Percentiles rank a stretch among this genome's conserved stretches.
Evolutionary conservation across 1,139 yeast species (phyloP).

Genomic region (Ogataea hybrid): DNA sequence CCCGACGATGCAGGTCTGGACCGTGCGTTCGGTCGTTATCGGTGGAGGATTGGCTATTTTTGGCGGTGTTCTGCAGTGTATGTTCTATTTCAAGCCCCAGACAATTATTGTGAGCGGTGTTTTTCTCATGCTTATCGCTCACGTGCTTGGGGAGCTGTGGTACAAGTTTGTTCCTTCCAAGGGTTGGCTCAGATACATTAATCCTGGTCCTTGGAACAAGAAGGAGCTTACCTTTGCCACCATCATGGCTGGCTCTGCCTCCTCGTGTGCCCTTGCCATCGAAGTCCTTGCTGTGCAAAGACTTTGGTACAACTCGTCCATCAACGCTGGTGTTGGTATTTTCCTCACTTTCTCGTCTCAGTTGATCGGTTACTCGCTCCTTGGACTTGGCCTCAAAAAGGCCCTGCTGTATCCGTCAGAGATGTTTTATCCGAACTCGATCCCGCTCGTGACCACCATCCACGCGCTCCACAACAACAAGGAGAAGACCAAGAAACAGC

Average conservation of each 20-base stretch:
- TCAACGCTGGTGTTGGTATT: conserved; percentile 23
- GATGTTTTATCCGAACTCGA: conserved; percentile 55
- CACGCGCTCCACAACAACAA: conserved; percentile 39
- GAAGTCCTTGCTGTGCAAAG: conserved; percentile 57
- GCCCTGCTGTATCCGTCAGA: conserved; percentile 56
- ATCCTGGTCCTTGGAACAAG: conserved; percentile 56
- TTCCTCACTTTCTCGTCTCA: conserved; percentile 49
- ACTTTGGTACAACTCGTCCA: conserved; percentile 40
- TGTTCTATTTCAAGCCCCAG: conserved; percentile 35
- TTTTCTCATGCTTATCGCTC: conserved; percentile 32
- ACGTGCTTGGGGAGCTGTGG: conserved; percentile 30
- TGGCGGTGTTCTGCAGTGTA: conserved; percentile 33
- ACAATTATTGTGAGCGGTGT: conserved; percentile 33
- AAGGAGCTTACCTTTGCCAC: conserved; percentile 62
- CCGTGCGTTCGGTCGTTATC: conserved; percentile 29
- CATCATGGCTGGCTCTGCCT: conserved; percentile 49
- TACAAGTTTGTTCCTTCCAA: conserved; percentile 29
- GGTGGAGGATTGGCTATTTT: conserved; percentile 34
- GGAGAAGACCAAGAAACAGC: conserved; percentile 38
- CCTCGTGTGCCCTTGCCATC: conserved; percentile 53
- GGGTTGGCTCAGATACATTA: conserved; percentile 21
- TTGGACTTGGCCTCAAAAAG: conserved; percentile 42
- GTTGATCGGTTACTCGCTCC: conserved; percentile 64
- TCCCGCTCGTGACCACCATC: conserved; percentile 50
- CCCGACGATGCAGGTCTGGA: conserved; percentile 29